Evolutionary conservation across 2,329 filamentous ascomycete genomes (phyloP).

Genomic region (Fusarium sulawesiense): DNA sequence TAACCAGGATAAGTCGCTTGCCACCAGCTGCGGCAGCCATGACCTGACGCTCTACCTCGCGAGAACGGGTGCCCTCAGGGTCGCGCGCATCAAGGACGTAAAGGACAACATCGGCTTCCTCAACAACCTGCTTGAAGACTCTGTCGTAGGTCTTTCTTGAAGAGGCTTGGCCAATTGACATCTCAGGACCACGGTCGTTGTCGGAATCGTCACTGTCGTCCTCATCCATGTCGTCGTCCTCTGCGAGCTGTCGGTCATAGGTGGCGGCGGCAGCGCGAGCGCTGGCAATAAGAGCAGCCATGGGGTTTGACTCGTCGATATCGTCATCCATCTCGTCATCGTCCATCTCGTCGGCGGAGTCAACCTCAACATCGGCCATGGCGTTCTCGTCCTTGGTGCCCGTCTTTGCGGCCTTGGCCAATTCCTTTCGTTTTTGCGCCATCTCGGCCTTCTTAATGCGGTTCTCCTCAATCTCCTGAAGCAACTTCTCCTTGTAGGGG

Average conservation of each 20-base stretch:
- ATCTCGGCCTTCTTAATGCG: constrained; percentile 85
- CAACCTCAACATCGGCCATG: constrained; percentile 59
- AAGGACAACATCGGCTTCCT: constrained; percentile 88
- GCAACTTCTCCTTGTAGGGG: constrained; percentile 95
- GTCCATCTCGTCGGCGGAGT: constrained; percentile 62
- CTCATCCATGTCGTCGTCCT: constrained; percentile 68
- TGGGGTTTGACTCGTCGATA: constrained; percentile 81
- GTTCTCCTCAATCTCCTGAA: constrained; percentile 93
- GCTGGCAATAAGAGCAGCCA: constrained; percentile 90
- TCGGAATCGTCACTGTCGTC: constrained; percentile 57
- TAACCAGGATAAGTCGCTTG: constrained; percentile 88
- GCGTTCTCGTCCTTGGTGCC: constrained; percentile 60
- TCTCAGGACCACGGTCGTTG: constrained; percentile 66
- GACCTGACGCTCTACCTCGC: constrained; percentile 89
- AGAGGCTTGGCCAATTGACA: constrained; percentile 64
- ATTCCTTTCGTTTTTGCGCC: constrained; percentile 74
- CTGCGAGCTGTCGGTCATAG: constrained; percentile 74
- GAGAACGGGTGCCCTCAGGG: constrained; percentile 89
- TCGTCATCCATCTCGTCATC: constrained; percentile 66
- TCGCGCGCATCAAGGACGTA: constrained; percentile 95
- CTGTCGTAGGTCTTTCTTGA: constrained; percentile 94
- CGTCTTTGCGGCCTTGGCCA: constrained; percentile 75
- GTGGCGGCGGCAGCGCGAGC: constrained; percentile 81
- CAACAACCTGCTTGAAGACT: constrained; percentile 92
- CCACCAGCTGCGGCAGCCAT: constrained; percentile 87